These are phyloP conservation scores for Capillidium rhysosporum DNA, from an alignment of 371 early-diverging fungal genomes.

Conservation along the genomic window DNA sequence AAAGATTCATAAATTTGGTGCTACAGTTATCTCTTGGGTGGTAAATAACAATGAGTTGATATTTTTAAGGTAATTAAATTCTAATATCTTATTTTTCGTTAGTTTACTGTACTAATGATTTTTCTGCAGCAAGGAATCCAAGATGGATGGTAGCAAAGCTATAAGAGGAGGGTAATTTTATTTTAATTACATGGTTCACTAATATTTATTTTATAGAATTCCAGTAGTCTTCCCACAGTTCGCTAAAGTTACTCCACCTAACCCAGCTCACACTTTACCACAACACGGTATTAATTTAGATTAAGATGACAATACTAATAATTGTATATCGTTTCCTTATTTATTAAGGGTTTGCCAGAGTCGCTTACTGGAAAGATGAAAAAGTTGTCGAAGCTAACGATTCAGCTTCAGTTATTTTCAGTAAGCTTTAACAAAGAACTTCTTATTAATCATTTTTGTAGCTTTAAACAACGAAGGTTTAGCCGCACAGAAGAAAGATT, in stretches of 20 bases:
- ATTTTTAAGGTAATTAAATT: slow-evolving; percentile 46
- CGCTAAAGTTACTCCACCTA: slow-evolving; percentile 7
- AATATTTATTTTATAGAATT: background rate
- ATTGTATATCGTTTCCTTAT: background rate
- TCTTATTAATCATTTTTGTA: slow-evolving; percentile 4
- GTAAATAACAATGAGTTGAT: slow-evolving; percentile 38
- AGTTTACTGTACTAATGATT: background rate
- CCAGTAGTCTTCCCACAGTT: slow-evolving; percentile 8
- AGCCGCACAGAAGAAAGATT: slow-evolving; percentile 16
- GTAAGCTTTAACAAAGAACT: slow-evolving; percentile 13
- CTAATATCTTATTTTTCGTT: background rate
- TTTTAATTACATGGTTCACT: background rate
- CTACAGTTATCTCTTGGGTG: slow-evolving; percentile 63
- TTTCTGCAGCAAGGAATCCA: slow-evolving; percentile 29
- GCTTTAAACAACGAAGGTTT: slow-evolving; percentile 35
- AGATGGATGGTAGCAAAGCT: slow-evolving; percentile 59
- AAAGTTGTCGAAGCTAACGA: slow-evolving; percentile 24
- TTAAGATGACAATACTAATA: no score
- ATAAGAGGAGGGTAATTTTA: slow-evolving; percentile 57
- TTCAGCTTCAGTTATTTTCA: slow-evolving; percentile 41
- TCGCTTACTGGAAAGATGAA: slow-evolving; percentile 38
- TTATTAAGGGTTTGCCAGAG: slow-evolving; percentile 45
- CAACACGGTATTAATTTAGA: slow-evolving; percentile 36
- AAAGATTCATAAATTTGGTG: slow-evolving; percentile 20
- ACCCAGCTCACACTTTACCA: slow-evolving; percentile 7